phyloP scores from a whole-genome alignment of 2,329 filamentous ascomycete species.

The Pseudogymnoascus sp. region DNA sequence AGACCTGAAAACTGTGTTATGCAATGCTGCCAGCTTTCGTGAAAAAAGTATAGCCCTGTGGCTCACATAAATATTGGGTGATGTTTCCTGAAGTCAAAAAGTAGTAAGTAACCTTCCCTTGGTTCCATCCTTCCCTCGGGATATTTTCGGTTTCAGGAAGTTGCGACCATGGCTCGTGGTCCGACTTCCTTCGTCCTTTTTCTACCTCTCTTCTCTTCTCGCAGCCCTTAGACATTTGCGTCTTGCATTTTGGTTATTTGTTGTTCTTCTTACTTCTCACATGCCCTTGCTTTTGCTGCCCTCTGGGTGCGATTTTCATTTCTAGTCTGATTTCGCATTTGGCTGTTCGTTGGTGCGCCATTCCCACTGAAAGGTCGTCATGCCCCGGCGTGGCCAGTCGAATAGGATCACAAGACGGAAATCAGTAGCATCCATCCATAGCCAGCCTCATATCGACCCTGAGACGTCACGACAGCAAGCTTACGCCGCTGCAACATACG shows the following conservation, averaged over 20 bases:
- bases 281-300: neutral
- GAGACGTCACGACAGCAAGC: slow-evolving; percentile 50
- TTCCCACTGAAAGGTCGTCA: slow-evolving; percentile 11
- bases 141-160: neutral
- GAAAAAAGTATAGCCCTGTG: neutral
- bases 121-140: neutral
- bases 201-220: slow-evolving; percentile 25
- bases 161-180: neutral
- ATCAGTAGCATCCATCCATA: slow-evolving; percentile 44
- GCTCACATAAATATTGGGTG: neutral
- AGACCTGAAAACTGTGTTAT: neutral
- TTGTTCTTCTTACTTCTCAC: neutral
- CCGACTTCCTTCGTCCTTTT: slow-evolving; percentile 23
- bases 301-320: neutral
- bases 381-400: slow-evolving; percentile 34
- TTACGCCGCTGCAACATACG: slow-evolving; percentile 53
- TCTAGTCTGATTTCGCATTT: neutral
- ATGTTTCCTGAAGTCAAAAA: neutral
- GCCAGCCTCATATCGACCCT: slow-evolving; percentile 43
- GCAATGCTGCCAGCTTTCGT: neutral
- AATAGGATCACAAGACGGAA: slow-evolving; percentile 33
- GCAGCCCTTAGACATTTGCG: slow-evolving; percentile 23
- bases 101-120: neutral
- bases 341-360: neutral
- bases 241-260: slow-evolving; percentile 17